Percentiles rank a stretch among this genome's conserved stretches.
These are phyloP conservation scores for Leccinum insolens DNA, from an alignment of 1,284 basidiomycete species.

Conservation along the genomic window DNA sequence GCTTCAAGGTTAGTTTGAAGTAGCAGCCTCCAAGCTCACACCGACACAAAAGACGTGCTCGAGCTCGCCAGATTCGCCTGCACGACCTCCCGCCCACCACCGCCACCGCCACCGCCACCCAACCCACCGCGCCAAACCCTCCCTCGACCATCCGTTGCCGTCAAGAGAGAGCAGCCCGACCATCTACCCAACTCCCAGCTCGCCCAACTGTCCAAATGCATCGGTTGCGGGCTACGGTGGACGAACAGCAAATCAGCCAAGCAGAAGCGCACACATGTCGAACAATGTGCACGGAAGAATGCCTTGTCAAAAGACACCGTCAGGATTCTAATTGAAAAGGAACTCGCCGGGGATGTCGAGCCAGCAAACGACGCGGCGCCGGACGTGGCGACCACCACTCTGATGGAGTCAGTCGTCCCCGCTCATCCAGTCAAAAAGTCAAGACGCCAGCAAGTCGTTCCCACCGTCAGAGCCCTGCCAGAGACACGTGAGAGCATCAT, in stretches of 20 bases:
- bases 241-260: conserved; percentile 61
- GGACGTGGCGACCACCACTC: conserved; percentile 40
- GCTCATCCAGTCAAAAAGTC: conserved; percentile 48
- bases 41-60: not conserved
- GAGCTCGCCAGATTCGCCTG: conserved; percentile 40
- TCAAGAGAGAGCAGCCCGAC: conserved; percentile 13
- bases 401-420: conserved; percentile 57
- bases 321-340: conserved; percentile 50
- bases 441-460: conserved; percentile 42
- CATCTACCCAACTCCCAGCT: conserved; percentile 52
- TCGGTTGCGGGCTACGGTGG: conserved; percentile 69
- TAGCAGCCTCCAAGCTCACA: not conserved
- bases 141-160: conserved; percentile 1
- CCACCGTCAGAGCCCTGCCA: conserved; percentile 49
- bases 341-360: conserved; percentile 32
- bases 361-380: not conserved
- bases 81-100: not conserved
- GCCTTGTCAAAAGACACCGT: conserved; percentile 59
- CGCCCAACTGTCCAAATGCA: conserved; percentile 54
- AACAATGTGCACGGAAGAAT: conserved; percentile 65
- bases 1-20: not conserved
- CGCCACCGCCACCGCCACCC: not conserved
- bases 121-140: not conserved
- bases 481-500: conserved; percentile 57
- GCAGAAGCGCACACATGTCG: conserved; percentile 69